Evolutionary conservation across 345 rosid species (phyloP).

Genomic region (Citrus sp.): DNA sequence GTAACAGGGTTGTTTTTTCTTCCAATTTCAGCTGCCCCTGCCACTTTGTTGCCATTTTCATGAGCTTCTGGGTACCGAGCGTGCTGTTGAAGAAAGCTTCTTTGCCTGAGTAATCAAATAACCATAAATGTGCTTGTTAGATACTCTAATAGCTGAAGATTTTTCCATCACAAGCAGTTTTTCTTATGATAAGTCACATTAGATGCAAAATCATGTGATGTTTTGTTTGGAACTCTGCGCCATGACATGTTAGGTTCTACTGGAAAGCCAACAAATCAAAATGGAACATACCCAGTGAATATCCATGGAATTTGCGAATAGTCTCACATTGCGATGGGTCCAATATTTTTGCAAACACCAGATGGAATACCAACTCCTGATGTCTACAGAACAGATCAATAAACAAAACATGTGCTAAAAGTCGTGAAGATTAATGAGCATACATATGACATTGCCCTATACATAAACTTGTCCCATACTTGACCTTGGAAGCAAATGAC

Average conservation of each 20-base stretch:
- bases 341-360: background rate
- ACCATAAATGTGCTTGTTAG: background rate
- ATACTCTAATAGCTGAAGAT: background rate
- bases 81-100: background rate
- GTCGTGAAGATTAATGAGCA: background rate
- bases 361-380: background rate
- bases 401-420: background rate
- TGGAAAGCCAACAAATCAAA: background rate
- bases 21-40: background rate
- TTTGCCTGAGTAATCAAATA: background rate
- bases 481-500: background rate
- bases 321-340: background rate
- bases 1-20: background rate
- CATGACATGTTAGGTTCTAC: background rate
- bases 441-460: background rate
- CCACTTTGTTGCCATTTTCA: slow-evolving; percentile 30
- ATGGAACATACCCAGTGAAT: background rate
- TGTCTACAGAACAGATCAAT: background rate
- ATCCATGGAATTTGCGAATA: background rate
- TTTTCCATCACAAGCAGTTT: background rate
- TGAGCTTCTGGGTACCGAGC: slow-evolving; percentile 16
- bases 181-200: background rate
- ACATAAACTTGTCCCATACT: background rate
- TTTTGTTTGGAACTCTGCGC: background rate
- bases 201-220: background rate